These are phyloP conservation scores for Lolium rigidum DNA, from an alignment of 176 grass and related monocot genomes.

Conservation along the genomic window DNA sequence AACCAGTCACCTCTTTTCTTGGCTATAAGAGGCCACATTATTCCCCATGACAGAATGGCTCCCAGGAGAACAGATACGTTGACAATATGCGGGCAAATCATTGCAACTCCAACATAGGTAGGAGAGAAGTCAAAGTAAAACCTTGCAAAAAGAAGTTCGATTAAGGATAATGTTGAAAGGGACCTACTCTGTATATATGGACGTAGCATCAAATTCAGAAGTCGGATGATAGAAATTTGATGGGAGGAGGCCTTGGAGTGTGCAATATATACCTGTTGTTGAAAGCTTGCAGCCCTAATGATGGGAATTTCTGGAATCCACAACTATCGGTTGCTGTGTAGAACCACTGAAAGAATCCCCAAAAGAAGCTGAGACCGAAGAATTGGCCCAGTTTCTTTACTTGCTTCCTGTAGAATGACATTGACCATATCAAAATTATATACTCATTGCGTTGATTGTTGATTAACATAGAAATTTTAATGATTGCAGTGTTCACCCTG, in stretches of 20 bases:
- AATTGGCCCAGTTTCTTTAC: slow-evolving; percentile 54
- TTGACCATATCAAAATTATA: neutral
- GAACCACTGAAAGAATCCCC: slow-evolving; percentile 81
- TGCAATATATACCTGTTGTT: slow-evolving; percentile 32
- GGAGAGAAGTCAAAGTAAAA: slow-evolving; percentile 62
- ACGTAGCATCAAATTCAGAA: neutral
- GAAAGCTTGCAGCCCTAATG: slow-evolving; percentile 54
- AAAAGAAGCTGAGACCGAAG: slow-evolving; percentile 54
- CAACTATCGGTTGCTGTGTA: slow-evolving; percentile 56
- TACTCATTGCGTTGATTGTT: neutral
- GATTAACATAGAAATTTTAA: slow-evolving; percentile 4
- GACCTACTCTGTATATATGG: neutral
- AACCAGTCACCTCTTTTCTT: slow-evolving; percentile 53
- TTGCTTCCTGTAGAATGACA: slow-evolving; percentile 48
- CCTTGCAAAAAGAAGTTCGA: slow-evolving; percentile 29
- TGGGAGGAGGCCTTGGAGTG: neutral
- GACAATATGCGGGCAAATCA: slow-evolving; percentile 59
- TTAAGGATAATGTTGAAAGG: neutral
- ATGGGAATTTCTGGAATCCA: slow-evolving; percentile 55
- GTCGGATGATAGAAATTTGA: neutral
- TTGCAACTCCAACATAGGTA: slow-evolving; percentile 57
- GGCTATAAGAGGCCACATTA: slow-evolving; percentile 59
- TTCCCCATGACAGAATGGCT: slow-evolving; percentile 58
- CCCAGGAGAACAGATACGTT: slow-evolving; percentile 53
- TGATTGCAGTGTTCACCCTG: slow-evolving; percentile 44